These are phyloP conservation scores for Tylopilus vinaceipallidus DNA, from an alignment of 768 basidiomycete species.

Conservation along the genomic window DNA sequence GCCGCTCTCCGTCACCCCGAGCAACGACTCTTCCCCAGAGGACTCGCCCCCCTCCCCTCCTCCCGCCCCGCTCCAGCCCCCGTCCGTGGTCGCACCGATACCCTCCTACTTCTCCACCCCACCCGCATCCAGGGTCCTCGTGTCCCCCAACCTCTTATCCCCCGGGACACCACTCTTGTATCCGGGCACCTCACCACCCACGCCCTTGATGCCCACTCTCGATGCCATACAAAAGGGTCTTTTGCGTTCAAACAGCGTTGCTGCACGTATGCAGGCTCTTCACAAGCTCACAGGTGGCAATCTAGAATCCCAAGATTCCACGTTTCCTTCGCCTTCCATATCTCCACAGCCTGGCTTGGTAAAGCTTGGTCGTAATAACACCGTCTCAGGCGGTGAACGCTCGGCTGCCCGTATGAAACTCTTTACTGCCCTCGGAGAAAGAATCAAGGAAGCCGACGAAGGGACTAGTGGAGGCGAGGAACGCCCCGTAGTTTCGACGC, in stretches of 20 bases:
- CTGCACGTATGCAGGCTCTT: slow-evolving; percentile 81
- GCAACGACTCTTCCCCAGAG: slow-evolving; percentile 73
- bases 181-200: slow-evolving; percentile 62
- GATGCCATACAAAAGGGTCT: slow-evolving; percentile 78
- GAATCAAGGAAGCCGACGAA: slow-evolving; percentile 58
- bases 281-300: slow-evolving; percentile 78
- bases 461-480: slow-evolving; percentile 63
- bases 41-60: slow-evolving; percentile 38
- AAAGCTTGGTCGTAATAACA: slow-evolving; percentile 66
- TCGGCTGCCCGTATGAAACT: slow-evolving; percentile 68
- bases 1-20: slow-evolving; percentile 44
- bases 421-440: slow-evolving; percentile 59
- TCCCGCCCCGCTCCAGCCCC: slow-evolving; percentile 22
- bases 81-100: slow-evolving; percentile 47
- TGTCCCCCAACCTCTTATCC: slow-evolving; percentile 48
- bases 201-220: slow-evolving; percentile 67
- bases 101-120: slow-evolving; percentile 53
- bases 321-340: slow-evolving; percentile 46
- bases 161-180: slow-evolving; percentile 58
- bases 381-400: slow-evolving; percentile 79
- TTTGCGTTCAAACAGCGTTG: slow-evolving; percentile 85
- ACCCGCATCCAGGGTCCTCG: slow-evolving; percentile 38
- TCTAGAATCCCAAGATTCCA: slow-evolving; percentile 53
- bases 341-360: slow-evolving; percentile 50
- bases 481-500: slow-evolving; percentile 36